A percentile compares a stretch with the other conserved stretches of the same genome.
phyloP scores from a whole-genome alignment of 2,329 filamentous ascomycete species.

The Calonectria pteridis region DNA sequence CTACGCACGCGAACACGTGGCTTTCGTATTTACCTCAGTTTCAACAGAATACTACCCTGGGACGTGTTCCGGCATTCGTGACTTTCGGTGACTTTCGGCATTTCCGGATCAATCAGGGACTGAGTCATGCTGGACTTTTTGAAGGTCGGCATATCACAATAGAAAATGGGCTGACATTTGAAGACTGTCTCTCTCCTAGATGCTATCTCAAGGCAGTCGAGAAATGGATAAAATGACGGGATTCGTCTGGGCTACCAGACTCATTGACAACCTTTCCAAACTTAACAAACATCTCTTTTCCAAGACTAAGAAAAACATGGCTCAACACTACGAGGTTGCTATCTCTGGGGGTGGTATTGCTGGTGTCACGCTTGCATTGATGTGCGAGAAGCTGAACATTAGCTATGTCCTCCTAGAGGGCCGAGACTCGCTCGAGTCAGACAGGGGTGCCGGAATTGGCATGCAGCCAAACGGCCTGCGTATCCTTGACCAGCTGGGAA shows the following conservation, averaged over 20 bases:
- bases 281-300: neutral
- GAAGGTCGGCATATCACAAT: neutral
- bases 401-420: constrained; percentile 2
- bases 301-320: neutral
- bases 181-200: neutral
- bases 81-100: constrained; percentile 7
- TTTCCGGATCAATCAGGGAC: neutral
- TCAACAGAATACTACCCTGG: neutral
- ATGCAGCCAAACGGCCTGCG: constrained; percentile 8
- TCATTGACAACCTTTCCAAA: neutral
- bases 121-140: neutral
- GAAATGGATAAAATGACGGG: constrained; percentile 4
- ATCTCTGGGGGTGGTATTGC: constrained; percentile 1
- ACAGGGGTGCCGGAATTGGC: constrained; percentile 5
- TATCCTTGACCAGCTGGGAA: constrained; percentile 1
- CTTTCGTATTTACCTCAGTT: constrained; percentile 8
- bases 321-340: neutral
- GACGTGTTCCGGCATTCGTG: neutral
- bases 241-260: neutral
- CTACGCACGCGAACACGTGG: neutral
- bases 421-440: constrained; percentile 4
- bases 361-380: neutral
- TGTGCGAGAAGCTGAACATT: constrained; percentile 6
- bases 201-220: neutral
- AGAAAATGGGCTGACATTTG: neutral